Conservation (phyloP, 495 filamentous ascomycete genomes). For the Podospora fimiseda region DNA sequence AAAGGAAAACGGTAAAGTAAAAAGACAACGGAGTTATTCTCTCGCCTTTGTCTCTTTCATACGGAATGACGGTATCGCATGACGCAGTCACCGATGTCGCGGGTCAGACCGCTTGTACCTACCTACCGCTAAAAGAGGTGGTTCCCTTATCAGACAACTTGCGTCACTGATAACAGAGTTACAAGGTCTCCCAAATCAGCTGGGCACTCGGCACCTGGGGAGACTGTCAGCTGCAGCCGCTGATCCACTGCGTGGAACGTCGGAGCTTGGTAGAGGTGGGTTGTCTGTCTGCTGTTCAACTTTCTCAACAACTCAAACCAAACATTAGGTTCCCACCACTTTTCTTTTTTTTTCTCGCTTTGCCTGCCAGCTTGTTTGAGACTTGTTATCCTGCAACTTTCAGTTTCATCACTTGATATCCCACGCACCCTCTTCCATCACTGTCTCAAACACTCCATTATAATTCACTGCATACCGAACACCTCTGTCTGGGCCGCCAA, state of each 20-base stretch:
- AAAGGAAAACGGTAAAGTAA: background rate
- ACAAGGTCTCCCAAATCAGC: background rate
- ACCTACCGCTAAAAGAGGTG: background rate
- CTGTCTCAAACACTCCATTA: no score
- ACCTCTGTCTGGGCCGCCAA: background rate
- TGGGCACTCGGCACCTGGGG: background rate
- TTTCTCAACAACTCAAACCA: background rate
- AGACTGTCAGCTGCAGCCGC: slow-evolving; percentile 16
- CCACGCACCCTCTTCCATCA: no score
- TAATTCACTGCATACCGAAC: no score
- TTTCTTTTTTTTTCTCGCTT: background rate
- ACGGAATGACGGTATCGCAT: slow-evolving; percentile 2
- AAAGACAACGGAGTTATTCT: background rate
- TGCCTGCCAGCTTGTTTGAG: background rate
- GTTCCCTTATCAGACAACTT: slow-evolving; percentile 23
- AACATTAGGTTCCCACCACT: background rate
- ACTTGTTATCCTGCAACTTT: no score
- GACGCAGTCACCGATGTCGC: slow-evolving; percentile 1
- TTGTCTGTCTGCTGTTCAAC: background rate
- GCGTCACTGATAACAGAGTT: slow-evolving; percentile 30
- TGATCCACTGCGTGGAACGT: slow-evolving; percentile 19
- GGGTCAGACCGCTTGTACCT: background rate
- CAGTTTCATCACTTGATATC: no score
- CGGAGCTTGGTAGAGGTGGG: no score
- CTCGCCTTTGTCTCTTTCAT: background rate